Evolutionary conservation across 163 green algal genomes (phyloP).

Genomic region (Scenedesmus sp.): DNA sequence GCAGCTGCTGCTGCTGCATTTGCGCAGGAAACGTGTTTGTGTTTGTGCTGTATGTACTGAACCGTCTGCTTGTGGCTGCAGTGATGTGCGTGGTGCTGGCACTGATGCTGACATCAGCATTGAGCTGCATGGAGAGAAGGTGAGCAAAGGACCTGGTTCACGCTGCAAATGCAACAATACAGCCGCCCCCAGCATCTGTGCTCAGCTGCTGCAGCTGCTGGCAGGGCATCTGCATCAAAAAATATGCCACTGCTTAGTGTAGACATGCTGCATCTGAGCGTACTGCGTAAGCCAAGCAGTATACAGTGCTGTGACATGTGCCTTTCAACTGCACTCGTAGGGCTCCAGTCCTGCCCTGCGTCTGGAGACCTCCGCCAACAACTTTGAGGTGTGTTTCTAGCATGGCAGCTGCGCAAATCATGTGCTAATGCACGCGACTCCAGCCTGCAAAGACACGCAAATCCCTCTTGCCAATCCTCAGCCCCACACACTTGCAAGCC

Average conservation of each 20-base stretch:
- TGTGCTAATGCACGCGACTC: neutral
- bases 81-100: slow-evolving; percentile 65
- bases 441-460: neutral
- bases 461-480: no score
- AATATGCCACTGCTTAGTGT: no score
- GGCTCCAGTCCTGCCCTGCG: slow-evolving; percentile 5
- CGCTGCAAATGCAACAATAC: neutral
- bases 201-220: neutral
- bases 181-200: neutral
- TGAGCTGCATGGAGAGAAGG: slow-evolving; percentile 56
- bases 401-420: neutral
- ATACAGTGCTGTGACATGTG: no score
- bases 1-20: neutral
- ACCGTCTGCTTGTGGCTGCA: neutral
- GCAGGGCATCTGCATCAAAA: neutral
- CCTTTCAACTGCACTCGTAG: neutral
- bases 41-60: neutral
- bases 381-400: slow-evolving; percentile 52
- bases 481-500: no score
- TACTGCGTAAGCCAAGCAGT: no score
- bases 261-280: no score
- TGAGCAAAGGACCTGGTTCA: neutral
- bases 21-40: neutral
- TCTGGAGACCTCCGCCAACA: slow-evolving; percentile 52
- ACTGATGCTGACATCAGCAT: slow-evolving; percentile 69